A percentile compares a stretch with the other conserved stretches of the same genome.
These are phyloP conservation scores for Nymphaea thermarum DNA, from an alignment of 164 flowering plant species.

Conservation along the genomic window DNA sequence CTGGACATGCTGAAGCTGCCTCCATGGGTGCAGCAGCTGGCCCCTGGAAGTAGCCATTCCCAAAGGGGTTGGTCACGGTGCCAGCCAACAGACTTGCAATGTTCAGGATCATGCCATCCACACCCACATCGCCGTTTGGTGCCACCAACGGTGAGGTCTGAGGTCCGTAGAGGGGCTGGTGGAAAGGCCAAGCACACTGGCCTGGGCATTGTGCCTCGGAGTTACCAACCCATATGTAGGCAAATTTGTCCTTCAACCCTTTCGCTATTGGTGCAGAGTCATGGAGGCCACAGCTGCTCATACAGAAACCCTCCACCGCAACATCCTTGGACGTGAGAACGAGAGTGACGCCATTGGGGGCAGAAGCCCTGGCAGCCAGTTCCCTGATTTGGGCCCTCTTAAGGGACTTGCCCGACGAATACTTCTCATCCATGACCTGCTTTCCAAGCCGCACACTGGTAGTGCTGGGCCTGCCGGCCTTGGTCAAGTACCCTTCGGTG, in stretches of 20 bases:
- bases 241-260: conserved; percentile 1
- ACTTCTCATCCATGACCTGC: conserved; percentile 21
- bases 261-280: conserved; percentile 9
- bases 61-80: conserved; percentile 69
- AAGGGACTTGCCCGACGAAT: conserved; percentile 25
- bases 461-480: conserved; percentile 9
- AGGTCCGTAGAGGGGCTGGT: conserved; percentile 73
- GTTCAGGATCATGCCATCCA: conserved; percentile 78
- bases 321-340: conserved; percentile 35
- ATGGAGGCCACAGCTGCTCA: conserved; percentile 36
- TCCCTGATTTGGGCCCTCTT: conserved; percentile 16
- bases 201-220: conserved; percentile 51
- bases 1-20: conserved; percentile 76
- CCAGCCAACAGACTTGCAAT: conserved; percentile 67
- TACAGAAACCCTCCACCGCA: conserved; percentile 33
- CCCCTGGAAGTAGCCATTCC: conserved; percentile 64
- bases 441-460: not conserved
- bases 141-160: conserved; percentile 63
- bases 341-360: conserved; percentile 9
- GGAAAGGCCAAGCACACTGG: conserved; percentile 61
- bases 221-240: conserved; percentile 46
- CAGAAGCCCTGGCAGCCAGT: conserved; percentile 12
- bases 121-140: conserved; percentile 78
- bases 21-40: conserved; percentile 58
- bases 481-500: conserved; percentile 16